Conservation (phyloP, 2,329 filamentous ascomycete species). For the Cercospora sesami region DNA sequence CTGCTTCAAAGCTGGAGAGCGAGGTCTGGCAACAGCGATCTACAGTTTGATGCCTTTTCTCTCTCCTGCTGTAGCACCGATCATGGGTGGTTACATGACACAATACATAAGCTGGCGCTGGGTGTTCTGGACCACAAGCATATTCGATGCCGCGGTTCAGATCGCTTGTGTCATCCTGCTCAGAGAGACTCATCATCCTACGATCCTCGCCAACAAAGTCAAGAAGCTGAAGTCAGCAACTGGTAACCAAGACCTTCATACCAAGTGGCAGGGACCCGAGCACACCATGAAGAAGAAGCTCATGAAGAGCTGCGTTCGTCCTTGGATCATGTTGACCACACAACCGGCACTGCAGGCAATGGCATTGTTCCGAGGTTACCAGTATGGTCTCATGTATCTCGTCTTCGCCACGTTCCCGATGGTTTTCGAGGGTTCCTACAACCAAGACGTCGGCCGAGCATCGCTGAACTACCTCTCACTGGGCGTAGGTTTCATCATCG, state of each 20-base stretch:
- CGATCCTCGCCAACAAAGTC: slow-evolving; percentile 60
- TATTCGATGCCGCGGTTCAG: slow-evolving; percentile 68
- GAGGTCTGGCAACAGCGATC: slow-evolving; percentile 35
- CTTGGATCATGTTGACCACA: slow-evolving; percentile 32
- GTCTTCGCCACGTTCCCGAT: slow-evolving; percentile 31
- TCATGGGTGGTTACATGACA: slow-evolving; percentile 64
- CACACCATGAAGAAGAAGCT: slow-evolving; percentile 30
- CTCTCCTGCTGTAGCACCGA: slow-evolving; percentile 51
- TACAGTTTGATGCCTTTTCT: slow-evolving; percentile 37
- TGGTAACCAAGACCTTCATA: slow-evolving; percentile 28
- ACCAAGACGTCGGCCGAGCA: slow-evolving; percentile 27
- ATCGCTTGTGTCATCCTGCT: slow-evolving; percentile 67
- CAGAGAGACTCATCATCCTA: slow-evolving; percentile 64
- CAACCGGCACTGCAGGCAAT: slow-evolving; percentile 31
- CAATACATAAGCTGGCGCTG: slow-evolving; percentile 69
- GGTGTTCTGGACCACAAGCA: slow-evolving; percentile 83
- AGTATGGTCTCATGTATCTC: slow-evolving; percentile 34
- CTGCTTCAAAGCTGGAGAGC: slow-evolving; percentile 35
- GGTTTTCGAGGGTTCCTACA: slow-evolving; percentile 31
- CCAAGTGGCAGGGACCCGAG: slow-evolving; percentile 30
- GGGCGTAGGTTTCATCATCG: slow-evolving; percentile 54
- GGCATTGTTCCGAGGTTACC: slow-evolving; percentile 29
- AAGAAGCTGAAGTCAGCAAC: slow-evolving; percentile 49
- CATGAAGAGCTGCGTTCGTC: slow-evolving; percentile 30
- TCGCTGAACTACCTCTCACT: slow-evolving; percentile 33